Conservation (phyloP, 2,329 filamentous ascomycete species). For the Colletotrichum phormii region DNA sequence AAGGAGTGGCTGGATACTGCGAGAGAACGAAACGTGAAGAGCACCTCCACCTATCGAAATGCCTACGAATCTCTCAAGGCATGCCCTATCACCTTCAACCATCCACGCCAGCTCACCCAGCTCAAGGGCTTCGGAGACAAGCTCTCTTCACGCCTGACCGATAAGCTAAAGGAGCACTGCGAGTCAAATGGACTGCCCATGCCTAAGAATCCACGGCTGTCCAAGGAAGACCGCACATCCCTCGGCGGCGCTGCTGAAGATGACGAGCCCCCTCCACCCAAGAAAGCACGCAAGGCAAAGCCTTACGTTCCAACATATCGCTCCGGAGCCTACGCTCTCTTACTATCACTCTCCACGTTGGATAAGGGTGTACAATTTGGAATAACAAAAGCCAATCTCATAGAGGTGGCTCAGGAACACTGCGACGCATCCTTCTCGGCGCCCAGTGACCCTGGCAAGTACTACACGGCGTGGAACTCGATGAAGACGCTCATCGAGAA, state of each 20-base stretch:
- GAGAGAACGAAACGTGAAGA: conserved; percentile 76
- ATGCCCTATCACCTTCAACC: conserved; percentile 76
- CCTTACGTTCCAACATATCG: conserved; percentile 78
- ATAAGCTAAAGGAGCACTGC: conserved; percentile 70
- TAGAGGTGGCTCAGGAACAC: conserved; percentile 76
- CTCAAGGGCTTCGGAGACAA: conserved; percentile 81
- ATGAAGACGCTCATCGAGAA: conserved; percentile 82
- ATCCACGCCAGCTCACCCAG: conserved; percentile 78
- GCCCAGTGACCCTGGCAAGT: conserved; percentile 74
- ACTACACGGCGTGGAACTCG: conserved; percentile 85
- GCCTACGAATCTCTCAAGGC: conserved; percentile 82
- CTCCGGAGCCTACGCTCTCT: conserved; percentile 80
- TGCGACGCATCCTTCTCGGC: conserved; percentile 80
- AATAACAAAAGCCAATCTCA: conserved; percentile 75
- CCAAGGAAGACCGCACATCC: conserved; percentile 45
- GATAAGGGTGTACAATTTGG: conserved; percentile 66
- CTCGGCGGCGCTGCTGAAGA: conserved; percentile 49
- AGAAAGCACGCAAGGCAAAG: conserved; percentile 70
- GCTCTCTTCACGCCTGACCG: conserved; percentile 76
- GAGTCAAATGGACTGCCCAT: conserved; percentile 74
- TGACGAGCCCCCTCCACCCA: conserved; percentile 57
- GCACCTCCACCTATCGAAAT: conserved; percentile 77
- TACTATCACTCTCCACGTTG: conserved; percentile 73
- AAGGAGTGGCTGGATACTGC: conserved; percentile 82
- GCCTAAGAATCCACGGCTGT: conserved; percentile 66